Evolutionary conservation across 2,329 filamentous ascomycete genomes (phyloP), one percentile per base, ranked within the genome.

Genomic region (Chaetomiaceae sp.): DNA sequence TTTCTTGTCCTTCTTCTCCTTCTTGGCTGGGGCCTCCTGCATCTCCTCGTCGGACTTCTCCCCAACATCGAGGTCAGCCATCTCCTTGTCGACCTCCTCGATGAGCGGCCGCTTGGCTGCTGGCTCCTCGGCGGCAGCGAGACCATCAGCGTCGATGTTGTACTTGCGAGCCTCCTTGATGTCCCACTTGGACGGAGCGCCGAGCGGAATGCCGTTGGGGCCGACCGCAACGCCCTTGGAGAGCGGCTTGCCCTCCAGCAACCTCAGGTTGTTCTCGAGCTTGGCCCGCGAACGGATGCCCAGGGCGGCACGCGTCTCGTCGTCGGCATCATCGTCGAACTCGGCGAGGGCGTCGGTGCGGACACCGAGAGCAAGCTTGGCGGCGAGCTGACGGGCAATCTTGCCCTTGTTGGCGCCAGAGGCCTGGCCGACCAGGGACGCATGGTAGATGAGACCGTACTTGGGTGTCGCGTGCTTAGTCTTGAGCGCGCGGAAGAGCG

Each of bases 361-460:
- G 45, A 96, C 79, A 78, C 91, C 91, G 47, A 99, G 83, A 23
- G 94, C 90, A 43, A 92, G 85, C 80, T 97, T 97, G 63, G 92
- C 88, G 45, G 94, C 88, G 57, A 99, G 82, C 79, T 96, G 91
- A 81, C 94, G 89, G 38, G 94, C 94, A 68, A 99, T 96, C 80
- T 99, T 99, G 65, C 94, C 94, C 85, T 99, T 99, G 80, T 97
- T 97, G 78, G 90, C 92, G 66, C 94, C 94, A 19, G 89, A 95
- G 27, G 94, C 94, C 76, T 99, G 94, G 40, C 94, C 95, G 61
- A 99, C 95, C 42, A 99, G 82, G 25, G 89, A 94, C 45, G 89
- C 88, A 73, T 95, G 88, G 75, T 94, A 95, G 70, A 95, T 89
- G 61, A 95, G 81, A 81, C 94, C 94, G 67, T 97, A 99, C 75